Percentiles rank a stretch among this genome's conserved stretches.
These are phyloP conservation scores for Trichoderma sp. DNA, from an alignment of 2,329 filamentous ascomycete genomes.

Conservation along the genomic window DNA sequence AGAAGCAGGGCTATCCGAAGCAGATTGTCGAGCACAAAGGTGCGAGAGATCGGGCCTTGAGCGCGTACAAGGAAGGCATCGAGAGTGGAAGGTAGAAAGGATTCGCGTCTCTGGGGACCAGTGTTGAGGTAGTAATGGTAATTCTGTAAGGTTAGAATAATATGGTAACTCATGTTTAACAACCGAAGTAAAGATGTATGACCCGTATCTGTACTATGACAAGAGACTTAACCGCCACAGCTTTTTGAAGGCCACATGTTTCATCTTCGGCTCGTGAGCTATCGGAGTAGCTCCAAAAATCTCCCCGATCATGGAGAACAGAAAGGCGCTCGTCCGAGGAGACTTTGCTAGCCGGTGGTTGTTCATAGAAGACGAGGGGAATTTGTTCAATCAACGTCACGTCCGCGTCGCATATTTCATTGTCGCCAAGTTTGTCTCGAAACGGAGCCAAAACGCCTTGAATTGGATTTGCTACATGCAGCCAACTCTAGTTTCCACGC, in stretches of 20 bases:
- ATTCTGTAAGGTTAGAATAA: conserved; percentile 13
- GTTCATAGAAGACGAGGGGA: conserved; percentile 20
- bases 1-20: conserved; percentile 71
- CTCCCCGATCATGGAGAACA: conserved; percentile 49
- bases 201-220: conserved; percentile 69
- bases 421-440: conserved; percentile 41
- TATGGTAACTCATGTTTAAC: conserved; percentile 15
- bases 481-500: conserved; percentile 48
- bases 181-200: conserved; percentile 49
- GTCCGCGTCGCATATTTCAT: conserved; percentile 36
- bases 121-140: not conserved
- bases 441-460: conserved; percentile 51
- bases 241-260: conserved; percentile 61
- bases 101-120: not conserved
- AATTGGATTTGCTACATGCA: conserved; percentile 51
- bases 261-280: conserved; percentile 63
- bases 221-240: conserved; percentile 57
- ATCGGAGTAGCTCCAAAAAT: conserved; percentile 61
- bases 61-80: conserved; percentile 65
- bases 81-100: conserved; percentile 36
- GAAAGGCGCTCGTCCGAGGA: conserved; percentile 50
- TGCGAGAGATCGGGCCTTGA: conserved; percentile 67
- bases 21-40: conserved; percentile 75
- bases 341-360: conserved; percentile 57
- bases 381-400: conserved; percentile 37